A percentile compares a stretch with the other conserved stretches of the same genome.
These are phyloP conservation scores for Hydnomerulius pinastri DNA, from an alignment of 768 basidiomycete genomes.

Conservation along the genomic window DNA sequence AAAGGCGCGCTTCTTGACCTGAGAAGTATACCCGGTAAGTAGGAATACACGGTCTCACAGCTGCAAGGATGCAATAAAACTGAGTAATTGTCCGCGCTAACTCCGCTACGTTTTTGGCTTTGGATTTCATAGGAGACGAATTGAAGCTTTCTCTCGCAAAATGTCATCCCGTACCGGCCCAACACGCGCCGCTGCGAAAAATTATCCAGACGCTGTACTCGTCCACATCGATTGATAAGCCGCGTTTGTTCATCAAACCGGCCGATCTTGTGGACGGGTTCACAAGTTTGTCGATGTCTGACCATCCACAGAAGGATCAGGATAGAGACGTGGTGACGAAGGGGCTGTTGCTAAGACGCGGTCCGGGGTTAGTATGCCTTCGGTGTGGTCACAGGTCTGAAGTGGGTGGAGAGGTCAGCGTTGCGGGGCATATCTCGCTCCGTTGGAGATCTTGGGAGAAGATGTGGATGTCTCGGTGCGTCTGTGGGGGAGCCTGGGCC, in stretches of 20 bases:
- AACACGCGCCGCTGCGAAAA: constrained; percentile 44
- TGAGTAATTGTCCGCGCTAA: background rate
- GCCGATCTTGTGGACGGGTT: constrained; percentile 69
- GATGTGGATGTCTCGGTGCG: constrained; percentile 58
- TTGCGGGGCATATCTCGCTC: constrained; percentile 37
- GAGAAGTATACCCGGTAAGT: constrained; percentile 24
- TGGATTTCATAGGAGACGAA: constrained; percentile 44
- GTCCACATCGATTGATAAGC: constrained; percentile 58
- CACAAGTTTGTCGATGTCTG: constrained; percentile 41
- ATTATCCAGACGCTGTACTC: constrained; percentile 48
- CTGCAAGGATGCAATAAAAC: background rate
- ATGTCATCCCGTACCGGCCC: constrained; percentile 55
- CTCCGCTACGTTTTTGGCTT: background rate
- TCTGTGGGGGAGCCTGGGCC: constrained; percentile 73
- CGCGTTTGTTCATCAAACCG: constrained; percentile 72
- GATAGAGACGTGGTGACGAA: constrained; percentile 67
- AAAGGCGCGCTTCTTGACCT: constrained; percentile 33
- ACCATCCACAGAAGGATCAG: constrained; percentile 40
- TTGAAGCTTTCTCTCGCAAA: constrained; percentile 54
- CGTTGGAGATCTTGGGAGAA: constrained; percentile 67
- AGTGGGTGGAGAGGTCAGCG: constrained; percentile 33
- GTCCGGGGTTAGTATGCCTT: constrained; percentile 48
- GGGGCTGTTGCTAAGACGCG: constrained; percentile 44
- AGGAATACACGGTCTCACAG: constrained; percentile 8
- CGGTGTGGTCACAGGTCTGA: constrained; percentile 65